phyloP scores from a whole-genome alignment of 352 stramenopile genomes.

The Pythium periplocum region DNA sequence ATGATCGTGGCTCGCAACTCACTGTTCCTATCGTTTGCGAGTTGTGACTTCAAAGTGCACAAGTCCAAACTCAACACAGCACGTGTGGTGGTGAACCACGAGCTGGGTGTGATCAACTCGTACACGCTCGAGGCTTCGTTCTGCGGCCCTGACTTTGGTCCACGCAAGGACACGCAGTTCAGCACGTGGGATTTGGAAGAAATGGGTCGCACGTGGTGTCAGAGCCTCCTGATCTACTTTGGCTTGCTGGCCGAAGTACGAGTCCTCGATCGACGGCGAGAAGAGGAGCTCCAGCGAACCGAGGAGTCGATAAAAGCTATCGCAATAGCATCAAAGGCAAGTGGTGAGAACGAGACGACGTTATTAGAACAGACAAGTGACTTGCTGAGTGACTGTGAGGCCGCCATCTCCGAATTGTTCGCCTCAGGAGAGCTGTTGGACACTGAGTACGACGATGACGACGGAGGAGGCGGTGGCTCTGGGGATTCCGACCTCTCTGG shows the following conservation, averaged over 20 bases:
- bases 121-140: slow-evolving; percentile 92
- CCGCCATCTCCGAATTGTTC: slow-evolving; percentile 53
- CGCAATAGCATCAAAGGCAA: too few relatives aligned
- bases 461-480: slow-evolving; percentile 5
- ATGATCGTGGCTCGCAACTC: slow-evolving; percentile 76
- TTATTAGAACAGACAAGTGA: slow-evolving; percentile 21
- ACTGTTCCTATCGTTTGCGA: slow-evolving; percentile 70
- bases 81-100: slow-evolving; percentile 86
- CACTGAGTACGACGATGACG: slow-evolving; percentile 18
- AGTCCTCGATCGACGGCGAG: slow-evolving; percentile 19
- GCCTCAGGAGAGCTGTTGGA: slow-evolving; percentile 17
- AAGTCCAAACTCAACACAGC: slow-evolving; percentile 88
- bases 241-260: slow-evolving; percentile 45
- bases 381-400: slow-evolving; percentile 56
- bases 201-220: slow-evolving; percentile 69
- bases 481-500: slow-evolving; percentile 63
- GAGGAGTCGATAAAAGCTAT: background rate
- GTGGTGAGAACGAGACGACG: background rate
- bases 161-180: slow-evolving; percentile 66
- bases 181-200: slow-evolving; percentile 68
- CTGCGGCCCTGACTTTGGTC: slow-evolving; percentile 74
- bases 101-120: slow-evolving; percentile 78
- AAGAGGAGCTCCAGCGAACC: slow-evolving; percentile 8
- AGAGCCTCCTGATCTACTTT: slow-evolving; percentile 75
- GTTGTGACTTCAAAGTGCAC: slow-evolving; percentile 88